Evolutionary conservation across 306 rosid species (phyloP).

Genomic region (Trichosanthes cucumerina): DNA sequence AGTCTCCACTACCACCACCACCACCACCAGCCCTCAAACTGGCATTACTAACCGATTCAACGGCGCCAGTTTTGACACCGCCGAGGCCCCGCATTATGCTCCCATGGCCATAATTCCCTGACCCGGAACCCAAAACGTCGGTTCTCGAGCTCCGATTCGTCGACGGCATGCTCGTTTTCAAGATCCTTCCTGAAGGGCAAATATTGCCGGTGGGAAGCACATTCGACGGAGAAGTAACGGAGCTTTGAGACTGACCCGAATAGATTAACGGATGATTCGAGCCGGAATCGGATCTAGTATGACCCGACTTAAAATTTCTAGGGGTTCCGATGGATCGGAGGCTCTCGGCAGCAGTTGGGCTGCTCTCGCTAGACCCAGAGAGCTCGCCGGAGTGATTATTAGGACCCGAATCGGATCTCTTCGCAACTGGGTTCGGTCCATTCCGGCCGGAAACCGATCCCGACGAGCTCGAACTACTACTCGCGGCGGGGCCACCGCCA

Average conservation of each 20-base stretch:
- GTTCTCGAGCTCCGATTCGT: slow-evolving; percentile 35
- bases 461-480: slow-evolving; percentile 84
- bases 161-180: slow-evolving; percentile 47
- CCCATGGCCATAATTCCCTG: slow-evolving; percentile 80
- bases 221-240: slow-evolving; percentile 59
- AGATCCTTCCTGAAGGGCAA: slow-evolving; percentile 74
- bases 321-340: slow-evolving; percentile 32
- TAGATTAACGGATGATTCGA: slow-evolving; percentile 31
- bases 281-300: slow-evolving; percentile 59
- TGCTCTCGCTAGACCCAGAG: slow-evolving; percentile 72
- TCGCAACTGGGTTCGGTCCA: slow-evolving; percentile 27
- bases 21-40: slow-evolving; percentile 11
- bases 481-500: slow-evolving; percentile 38
- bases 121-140: slow-evolving; percentile 76
- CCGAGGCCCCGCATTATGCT: slow-evolving; percentile 81
- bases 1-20: slow-evolving; percentile 18
- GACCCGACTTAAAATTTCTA: slow-evolving; percentile 36
- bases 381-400: slow-evolving; percentile 85
- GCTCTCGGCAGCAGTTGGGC: slow-evolving; percentile 55
- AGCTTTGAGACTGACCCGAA: slow-evolving; percentile 43
- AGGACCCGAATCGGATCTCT: slow-evolving; percentile 41
- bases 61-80: slow-evolving; percentile 19
- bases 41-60: slow-evolving; percentile 1
- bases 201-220: slow-evolving; percentile 85
- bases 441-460: slow-evolving; percentile 76